Base-by-base conservation (phyloP, 768 basidiomycete genomes). In the Boletus rubroflammeus region DNA sequence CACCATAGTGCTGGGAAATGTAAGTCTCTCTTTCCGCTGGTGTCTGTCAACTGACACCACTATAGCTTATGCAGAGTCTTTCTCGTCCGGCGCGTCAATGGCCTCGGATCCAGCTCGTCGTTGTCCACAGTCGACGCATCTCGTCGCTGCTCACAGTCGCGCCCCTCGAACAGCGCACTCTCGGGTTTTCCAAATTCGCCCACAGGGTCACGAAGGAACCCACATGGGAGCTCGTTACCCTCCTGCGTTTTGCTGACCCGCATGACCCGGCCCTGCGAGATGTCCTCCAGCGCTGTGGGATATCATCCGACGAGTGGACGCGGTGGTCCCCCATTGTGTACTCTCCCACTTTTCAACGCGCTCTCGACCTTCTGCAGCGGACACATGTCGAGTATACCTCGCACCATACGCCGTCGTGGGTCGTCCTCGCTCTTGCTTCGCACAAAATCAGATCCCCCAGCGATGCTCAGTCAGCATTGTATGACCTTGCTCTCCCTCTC, bases 391-490 rank as follows among this genome's bases (percentile, higher is more conserved):
- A 50, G 32, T 10, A 45, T 35, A 5, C 49, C 15, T 15, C 34
- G 2, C n/a, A 26, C 4, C 35, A 28, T 3, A 53, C 73, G 13
- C 85, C 86, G 0, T 58, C 75, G 0, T 88, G 84, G 84, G 68
- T 84, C n/a, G 63, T 79, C 11, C 67, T 87, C 29, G 74, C 77
- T 42, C 70, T 86, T 39, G 67, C 78, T 15, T 69, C 64, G 4
- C 75, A 75, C 67, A 79, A 76, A 63, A 72, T 83, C 11, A 69
- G 63, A n/a, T 76, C 78, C 0, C 65, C 74, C 1, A 52, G 52
- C 15, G 77, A 86, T 23, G 83, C 81, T 0, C 66, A 69, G 19
- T 73, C 73, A 0, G 71, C 73, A 1, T 59, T 81, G 32, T 60
- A 78, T 38, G 74, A 77, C 47, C 66, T 86, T 23, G 71, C 77